A percentile compares a stretch with the other conserved stretches of the same genome.
Conservation (phyloP, 2,329 filamentous ascomycete genomes). For the Lachnellula arida region DNA sequence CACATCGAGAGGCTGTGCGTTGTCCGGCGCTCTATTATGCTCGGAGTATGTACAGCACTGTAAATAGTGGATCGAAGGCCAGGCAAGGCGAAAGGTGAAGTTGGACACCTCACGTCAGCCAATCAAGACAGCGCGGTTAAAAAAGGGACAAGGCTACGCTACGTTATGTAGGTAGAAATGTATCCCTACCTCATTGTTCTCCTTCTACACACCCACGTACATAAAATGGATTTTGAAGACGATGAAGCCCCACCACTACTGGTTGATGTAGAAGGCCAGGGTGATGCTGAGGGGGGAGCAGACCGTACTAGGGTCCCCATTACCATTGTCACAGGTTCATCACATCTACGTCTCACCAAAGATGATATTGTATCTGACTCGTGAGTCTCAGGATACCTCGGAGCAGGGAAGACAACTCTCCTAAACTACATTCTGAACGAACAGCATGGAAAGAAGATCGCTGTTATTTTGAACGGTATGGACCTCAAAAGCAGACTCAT, state of each 20-base stretch:
- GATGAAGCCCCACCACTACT: slow-evolving; percentile 64
- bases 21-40: neutral
- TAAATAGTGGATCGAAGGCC: too few species aligned
- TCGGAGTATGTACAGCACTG: neutral
- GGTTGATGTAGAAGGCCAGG: slow-evolving; percentile 41
- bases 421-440: slow-evolving; percentile 95
- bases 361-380: slow-evolving; percentile 3
- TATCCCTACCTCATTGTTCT: neutral
- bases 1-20: neutral
- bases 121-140: neutral
- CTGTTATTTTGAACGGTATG: slow-evolving; percentile 87
- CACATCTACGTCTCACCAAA: neutral
- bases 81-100: too few species aligned
- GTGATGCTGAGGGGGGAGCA: slow-evolving; percentile 41
- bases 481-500: slow-evolving; percentile 15
- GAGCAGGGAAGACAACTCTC: slow-evolving; percentile 91
- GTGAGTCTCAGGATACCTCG: slow-evolving; percentile 70
- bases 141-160: neutral
- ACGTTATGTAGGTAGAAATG: neutral
- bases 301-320: slow-evolving; percentile 68
- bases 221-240: slow-evolving; percentile 56
- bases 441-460: slow-evolving; percentile 95
- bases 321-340: slow-evolving; percentile 73
- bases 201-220: neutral
- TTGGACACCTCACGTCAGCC: neutral